Evolutionary conservation across 176 grass and related monocot genomes (phyloP), one percentile per base, ranked within the genome.

Genomic region (Avena atlantica): DNA sequence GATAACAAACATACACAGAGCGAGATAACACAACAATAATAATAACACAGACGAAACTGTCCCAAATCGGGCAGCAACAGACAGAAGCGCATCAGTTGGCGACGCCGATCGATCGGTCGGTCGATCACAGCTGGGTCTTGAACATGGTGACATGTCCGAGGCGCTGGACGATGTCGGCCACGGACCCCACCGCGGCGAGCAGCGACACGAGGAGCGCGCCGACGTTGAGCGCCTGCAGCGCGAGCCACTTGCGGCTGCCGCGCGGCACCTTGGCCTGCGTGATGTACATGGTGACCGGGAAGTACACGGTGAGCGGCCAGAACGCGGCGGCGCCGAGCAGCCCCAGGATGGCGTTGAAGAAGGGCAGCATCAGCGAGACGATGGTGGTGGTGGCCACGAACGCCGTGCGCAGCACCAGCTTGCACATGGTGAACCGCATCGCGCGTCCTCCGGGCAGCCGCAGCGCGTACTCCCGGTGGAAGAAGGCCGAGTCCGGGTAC

Each of bases 311-410:
- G 20, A 95, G 62, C 55, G 96, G 93, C 87, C 90, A 98, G 88
- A 98, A 98, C 12, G 92, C 93, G 34, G 92, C 19, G 37, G 96
- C 87, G 14, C 96, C 96, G 6, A 98, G 92, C 74, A 98, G 60
- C 17, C 93, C 93, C 0, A 98, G 84, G 45, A 98, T 81, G 52
- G 96, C 96, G 80, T 98, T 98, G 90, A 95, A 98, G 93, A 98
- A 95, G 19, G 96, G 96, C 20, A 95, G 91, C 95, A 93, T 81
- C 25, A 98, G 81, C 8, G 93, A 92, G 53, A 95, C 88, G 31
- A 95, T 3, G 17, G 95, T 98, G 9, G 95, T 98, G 31, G 50
- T 6, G 14, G 83, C 56, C 62, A 98, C 93, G 57, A 95, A 93
- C 12, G 75, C 63, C 31, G 95, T 93, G 81, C 93, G 95, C 45